A percentile compares a stretch with the other conserved stretches of the same genome.
phyloP scores from a whole-genome alignment of 345 rosid species.

The Chamaenerion angustifolium region DNA sequence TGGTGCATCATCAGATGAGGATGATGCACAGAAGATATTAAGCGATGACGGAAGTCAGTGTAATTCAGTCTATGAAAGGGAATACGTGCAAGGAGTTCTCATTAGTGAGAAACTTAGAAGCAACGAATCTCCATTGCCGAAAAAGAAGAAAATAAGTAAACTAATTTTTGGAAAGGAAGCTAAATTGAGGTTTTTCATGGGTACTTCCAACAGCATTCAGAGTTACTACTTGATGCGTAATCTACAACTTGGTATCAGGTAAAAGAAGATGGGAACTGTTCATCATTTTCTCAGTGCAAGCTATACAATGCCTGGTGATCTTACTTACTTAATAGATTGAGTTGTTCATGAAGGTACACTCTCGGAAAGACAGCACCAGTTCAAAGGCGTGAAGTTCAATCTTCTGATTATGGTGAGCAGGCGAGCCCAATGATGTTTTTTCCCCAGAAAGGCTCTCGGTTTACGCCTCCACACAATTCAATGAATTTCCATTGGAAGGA shows the following conservation, averaged over 20 bases:
- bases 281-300: too few species aligned
- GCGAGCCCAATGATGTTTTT: constrained; percentile 91
- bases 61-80: constrained; percentile 55
- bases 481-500: constrained; percentile 88
- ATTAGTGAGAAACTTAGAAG: constrained; percentile 41
- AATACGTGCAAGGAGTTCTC: constrained; percentile 84
- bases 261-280: too few species aligned
- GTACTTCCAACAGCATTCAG: constrained; percentile 28
- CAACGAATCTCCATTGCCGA: constrained; percentile 20
- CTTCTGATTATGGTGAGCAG: constrained; percentile 79
- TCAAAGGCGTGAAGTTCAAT: constrained; percentile 76
- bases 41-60: constrained; percentile 6
- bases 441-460: constrained; percentile 70
- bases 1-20: constrained; percentile 19
- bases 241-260: constrained; percentile 97
- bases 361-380: constrained; percentile 95
- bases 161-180: constrained; percentile 26
- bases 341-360: constrained; percentile 26
- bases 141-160: constrained; percentile 30
- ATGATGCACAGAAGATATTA: constrained; percentile 25
- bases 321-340: too few species aligned
- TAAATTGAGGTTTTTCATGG: constrained; percentile 26
- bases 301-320: too few species aligned
- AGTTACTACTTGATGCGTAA: constrained; percentile 68
- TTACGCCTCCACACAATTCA: constrained; percentile 86